Conservation (phyloP, 2,329 filamentous ascomycete genomes). For the Botrytis paeoniae region DNA sequence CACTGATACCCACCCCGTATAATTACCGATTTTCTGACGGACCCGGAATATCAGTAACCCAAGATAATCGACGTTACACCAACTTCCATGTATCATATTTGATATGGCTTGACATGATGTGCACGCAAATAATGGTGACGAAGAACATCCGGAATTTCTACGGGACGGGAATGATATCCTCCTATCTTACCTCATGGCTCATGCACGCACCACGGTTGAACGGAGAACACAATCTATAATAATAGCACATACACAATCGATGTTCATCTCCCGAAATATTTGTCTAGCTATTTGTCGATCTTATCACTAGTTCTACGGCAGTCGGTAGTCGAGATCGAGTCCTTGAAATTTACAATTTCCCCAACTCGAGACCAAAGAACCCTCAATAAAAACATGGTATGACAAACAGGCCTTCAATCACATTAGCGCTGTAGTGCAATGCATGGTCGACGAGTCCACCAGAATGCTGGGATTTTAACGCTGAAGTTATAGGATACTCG, state of each 20-base stretch:
- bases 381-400: neutral
- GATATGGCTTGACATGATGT: slow-evolving; percentile 1
- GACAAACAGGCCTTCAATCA: neutral
- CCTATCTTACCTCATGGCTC: neutral
- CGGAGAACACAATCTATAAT: neutral
- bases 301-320: neutral
- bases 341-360: neutral
- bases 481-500: neutral
- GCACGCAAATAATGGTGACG: neutral
- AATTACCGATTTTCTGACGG: slow-evolving; percentile 5
- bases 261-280: neutral
- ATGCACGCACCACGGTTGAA: slow-evolving; percentile 1
- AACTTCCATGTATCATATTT: slow-evolving; percentile 11
- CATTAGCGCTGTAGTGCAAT: slow-evolving; percentile 11
- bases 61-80: slow-evolving; percentile 2
- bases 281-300: neutral
- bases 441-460: slow-evolving; percentile 1
- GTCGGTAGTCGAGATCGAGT: neutral
- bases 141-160: slow-evolving; percentile 1
- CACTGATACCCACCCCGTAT: neutral
- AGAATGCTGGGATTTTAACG: neutral
- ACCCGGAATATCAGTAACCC: neutral
- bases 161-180: neutral
- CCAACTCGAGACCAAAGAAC: neutral
- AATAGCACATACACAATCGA: neutral